Conservation (phyloP, 2,329 filamentous ascomycete species). For the Gliomastix tumulicola region DNA sequence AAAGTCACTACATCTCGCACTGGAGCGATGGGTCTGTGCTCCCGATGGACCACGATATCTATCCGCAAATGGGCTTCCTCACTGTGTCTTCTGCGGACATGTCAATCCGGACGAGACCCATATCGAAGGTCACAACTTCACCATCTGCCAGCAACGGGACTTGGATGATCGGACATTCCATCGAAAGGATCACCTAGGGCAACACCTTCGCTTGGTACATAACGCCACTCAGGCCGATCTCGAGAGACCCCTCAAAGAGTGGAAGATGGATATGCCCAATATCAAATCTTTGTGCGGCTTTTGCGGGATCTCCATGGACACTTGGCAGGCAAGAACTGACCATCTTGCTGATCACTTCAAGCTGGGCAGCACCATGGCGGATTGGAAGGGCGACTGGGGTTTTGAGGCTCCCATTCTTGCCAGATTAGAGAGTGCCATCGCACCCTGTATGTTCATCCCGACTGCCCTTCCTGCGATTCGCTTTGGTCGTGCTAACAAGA, state of each 20-base stretch:
- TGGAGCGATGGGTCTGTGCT: conserved; percentile 37
- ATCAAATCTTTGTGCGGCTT: conserved; percentile 34
- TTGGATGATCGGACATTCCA: conserved; percentile 33
- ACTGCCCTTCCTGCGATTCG: not conserved
- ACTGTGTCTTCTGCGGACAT: conserved; percentile 29
- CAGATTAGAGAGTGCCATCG: conserved; percentile 31
- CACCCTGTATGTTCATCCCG: conserved; percentile 22
- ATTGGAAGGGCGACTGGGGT: conserved; percentile 36
- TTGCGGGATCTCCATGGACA: conserved; percentile 24
- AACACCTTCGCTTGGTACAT: conserved; percentile 34
- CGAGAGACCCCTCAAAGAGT: conserved; percentile 12
- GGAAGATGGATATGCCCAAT: conserved; percentile 24
- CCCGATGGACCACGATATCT: conserved; percentile 22
- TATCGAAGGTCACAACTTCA: conserved; percentile 27
- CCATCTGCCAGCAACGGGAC: conserved; percentile 42
- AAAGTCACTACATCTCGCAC: conserved; percentile 35
- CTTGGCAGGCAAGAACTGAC: conserved; percentile 26
- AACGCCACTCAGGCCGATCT: conserved; percentile 21
- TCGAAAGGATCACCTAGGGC: conserved; percentile 34
- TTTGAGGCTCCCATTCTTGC: conserved; percentile 25
- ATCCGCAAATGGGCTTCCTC: conserved; percentile 33
- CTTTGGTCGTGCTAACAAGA: not conserved
- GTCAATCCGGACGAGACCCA: conserved; percentile 21
- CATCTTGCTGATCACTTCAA: conserved; percentile 36
- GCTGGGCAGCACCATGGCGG: conserved; percentile 29